Base-by-base conservation (phyloP, 805 yeast species). In the Myxozyma geophila region DNA sequence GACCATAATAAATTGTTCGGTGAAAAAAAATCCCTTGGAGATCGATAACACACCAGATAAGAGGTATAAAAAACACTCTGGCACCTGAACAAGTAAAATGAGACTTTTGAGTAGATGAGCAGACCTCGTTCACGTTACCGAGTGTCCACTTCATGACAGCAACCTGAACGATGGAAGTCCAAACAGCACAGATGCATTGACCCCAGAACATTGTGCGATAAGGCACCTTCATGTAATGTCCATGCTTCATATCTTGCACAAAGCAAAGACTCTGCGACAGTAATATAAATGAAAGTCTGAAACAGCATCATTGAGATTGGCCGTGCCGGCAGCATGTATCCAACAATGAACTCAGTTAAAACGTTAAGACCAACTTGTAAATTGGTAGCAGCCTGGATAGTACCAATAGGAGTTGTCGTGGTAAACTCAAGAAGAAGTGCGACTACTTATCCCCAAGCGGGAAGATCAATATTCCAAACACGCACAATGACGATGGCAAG, bases 31-130 rank as follows among this genome's bases (percentile, higher is more conserved):
- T 83, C 64, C 86, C 80, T 44, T 81, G 79, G 1, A 90, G 89
- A 1, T 90, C 90, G 67, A 87, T 80, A 5, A 78, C 72, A 62
- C 89, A 90, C 90, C 89, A 87, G 51, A 85, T 74, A 28, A 0
- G 87, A 82, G 1, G 89, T 83, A 46, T 80, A 74, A 77, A 85
- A 72, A 83, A 84, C 9, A 81, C 79, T 47, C 75, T 74, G 15
- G 78, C 79, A 21, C 72, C 71, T 1, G 83, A 81, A 70, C 87
- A 83, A 0, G 81, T 78, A 72, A 84, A 85, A 57, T 77, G 78
- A 54, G 80, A 77, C 5, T 69, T 62, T 66, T 84, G 86, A 28
- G 72, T 60, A 7, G 77, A 63, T 1, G 72, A 65, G 73, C 90
- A 87, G 19, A 83, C 67, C 67, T 76, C 77, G 35, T 72, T 67